Evolutionary conservation across 441 rosid species (phyloP), one percentile per base, ranked within the genome.

Genomic region (Hypseocharis bilobata): DNA sequence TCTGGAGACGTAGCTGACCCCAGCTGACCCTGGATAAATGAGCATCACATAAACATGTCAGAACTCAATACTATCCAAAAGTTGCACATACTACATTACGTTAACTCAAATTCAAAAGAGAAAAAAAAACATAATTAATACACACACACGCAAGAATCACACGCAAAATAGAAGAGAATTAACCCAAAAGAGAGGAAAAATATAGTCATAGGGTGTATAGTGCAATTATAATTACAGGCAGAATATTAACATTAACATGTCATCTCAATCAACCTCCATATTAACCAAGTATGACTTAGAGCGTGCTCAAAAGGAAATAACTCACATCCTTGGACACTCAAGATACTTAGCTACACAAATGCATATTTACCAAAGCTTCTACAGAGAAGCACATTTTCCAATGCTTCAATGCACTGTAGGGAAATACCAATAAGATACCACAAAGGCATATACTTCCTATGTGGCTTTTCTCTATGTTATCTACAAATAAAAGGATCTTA

Each of bases 1-100:
- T 92, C 96, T 55, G 96, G 85, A 75, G 97, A 86, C 45, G 97
- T 86, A 72, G 82, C 89, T 20, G 98, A 83, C 61, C 88, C 87
- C 64, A 91, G 70, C 82, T 89, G 97, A 76, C 91, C 92, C 99
- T 93, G 82, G 56, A 74, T 61, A 78, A 64, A 64, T 14, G 16
- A 47, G 67, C 67, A 65, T 57, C 27, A 67, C 62, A 73, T 70
- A 63, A 71, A 64, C 55, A 76, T 10, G 28, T 63, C 68, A 58
- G 40, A 52, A 63, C 65, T 66, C 61, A 58, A 58, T 44, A 71
- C 74, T 42, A 23, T 7, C 63, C 62, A 63, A 3, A 72, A 65
- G 17, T 63, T 69, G 22, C 60, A 62, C 1, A 19, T 22, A 22
- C 60, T 60, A 61, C 45, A 62, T 29, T 22, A 8, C 40, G 47